These are phyloP conservation scores for Beta vulgaris DNA, from an alignment of 148 eudicot species.

Conservation along the genomic window DNA sequence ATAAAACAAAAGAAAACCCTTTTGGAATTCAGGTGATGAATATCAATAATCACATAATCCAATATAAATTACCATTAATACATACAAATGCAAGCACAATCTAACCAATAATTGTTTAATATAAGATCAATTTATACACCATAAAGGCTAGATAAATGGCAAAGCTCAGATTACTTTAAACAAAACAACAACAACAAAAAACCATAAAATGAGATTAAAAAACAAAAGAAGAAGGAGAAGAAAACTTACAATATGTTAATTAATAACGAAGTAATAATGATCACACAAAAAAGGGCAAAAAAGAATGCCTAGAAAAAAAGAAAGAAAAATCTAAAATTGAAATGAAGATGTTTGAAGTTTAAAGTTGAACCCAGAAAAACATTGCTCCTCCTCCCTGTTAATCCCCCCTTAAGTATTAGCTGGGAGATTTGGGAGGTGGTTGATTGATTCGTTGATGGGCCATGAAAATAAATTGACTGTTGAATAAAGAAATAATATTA, in stretches of 20 bases:
- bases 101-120: neutral
- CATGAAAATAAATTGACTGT: slow-evolving; percentile 8
- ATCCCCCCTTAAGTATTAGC: neutral
- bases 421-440: slow-evolving; percentile 1
- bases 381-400: neutral
- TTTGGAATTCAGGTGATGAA: neutral
- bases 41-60: neutral
- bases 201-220: neutral
- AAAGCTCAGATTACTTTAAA: neutral
- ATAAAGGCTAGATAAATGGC: neutral
- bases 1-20: neutral
- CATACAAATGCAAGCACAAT: neutral
- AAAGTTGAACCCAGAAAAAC: neutral
- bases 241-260: slow-evolving; percentile 4
- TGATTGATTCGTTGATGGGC: neutral
- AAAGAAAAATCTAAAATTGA: neutral
- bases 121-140: neutral
- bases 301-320: neutral
- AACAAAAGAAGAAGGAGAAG: neutral
- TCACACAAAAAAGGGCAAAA: neutral
- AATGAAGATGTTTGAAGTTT: neutral
- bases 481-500: neutral
- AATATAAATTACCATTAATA: neutral
- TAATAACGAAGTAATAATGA: no score
- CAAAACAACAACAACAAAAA: neutral